Evolutionary conservation across 2,329 filamentous ascomycete species (phyloP), one percentile per base, ranked within the genome.

Genomic region (Beauveria asiatica): DNA sequence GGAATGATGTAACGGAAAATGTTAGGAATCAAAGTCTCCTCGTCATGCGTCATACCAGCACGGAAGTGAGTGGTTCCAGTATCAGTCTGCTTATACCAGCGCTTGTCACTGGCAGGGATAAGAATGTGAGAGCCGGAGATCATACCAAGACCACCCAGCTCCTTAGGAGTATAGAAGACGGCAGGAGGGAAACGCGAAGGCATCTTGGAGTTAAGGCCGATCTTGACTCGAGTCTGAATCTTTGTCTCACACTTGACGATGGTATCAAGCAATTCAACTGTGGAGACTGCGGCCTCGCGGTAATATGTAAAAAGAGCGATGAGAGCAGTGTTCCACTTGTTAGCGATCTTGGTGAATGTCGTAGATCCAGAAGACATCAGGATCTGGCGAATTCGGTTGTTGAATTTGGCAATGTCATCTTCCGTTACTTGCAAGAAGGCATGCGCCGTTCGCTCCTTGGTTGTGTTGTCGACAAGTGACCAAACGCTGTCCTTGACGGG

Each of bases 171-270:
- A 70, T 99, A 99, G 76, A 99, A 99, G 2, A 99, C 94, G 4
- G 94, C 94, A 19, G 94, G 94, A 19, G 94, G 94, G 80, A 99
- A 99, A 79, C 94, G 89, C 46, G 92, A 97, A 57, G 94, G 94
- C 94, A 99, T 99, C 79, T 99, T 99, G 5, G 93, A 97, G 76
- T 99, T 99, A 62, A 99, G 76, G 2, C 94, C 94, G 67, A 99
- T 99, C 82, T 99, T 99, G 68, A 99, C 94, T 71, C 94, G 85
- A 5, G 94, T 99, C 76, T 99, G 94, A 58, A 99, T 99, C 80
- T 99, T 99, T 16, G 95, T 99, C 75, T 99, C 94, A 67, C 94
- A 99, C 76, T 99, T 99, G 72, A 99, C 94, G 67, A 99, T 99
- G 0, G 93, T 97, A 71, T 99, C 94, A 3, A 99, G 82, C 5